Base-by-base conservation (phyloP, 495 filamentous ascomycete species). In the Diplogelasinospora grovesii region DNA sequence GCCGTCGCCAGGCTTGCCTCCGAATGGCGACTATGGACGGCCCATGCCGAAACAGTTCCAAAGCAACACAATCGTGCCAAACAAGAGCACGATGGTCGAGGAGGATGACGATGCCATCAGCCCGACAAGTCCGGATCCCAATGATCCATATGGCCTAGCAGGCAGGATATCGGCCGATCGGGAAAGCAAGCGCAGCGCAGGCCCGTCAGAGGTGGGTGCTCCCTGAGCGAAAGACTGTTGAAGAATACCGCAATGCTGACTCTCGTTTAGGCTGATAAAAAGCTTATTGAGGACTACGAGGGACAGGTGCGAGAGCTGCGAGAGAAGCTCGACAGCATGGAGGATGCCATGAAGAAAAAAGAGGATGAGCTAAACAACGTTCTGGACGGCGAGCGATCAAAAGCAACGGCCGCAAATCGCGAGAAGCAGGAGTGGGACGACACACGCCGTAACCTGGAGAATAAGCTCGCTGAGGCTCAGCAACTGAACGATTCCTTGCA, bases 31-130 rank as follows among this genome's bases (percentile, higher is more conserved):
- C 21, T 69, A 63, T 37, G 60, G 61, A 11, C 57, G 66, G 11
- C 92, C 89, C 1, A 76, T 83, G 29, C 81, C 86, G 11, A 95
- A 93, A 50, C 85, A 86, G 27, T 95, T 94, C 48, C 90, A 97
- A 61, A 89, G 85, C 54, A 96, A 92, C 53, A 95, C 86, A 0
- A 93, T 97, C 46, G 81, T 96, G 18, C 93, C 92, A 5, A 97
- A 95, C 51, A 98, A 97, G 63, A 93, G 90, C 50, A 97, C 88
- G 0, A 88, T 98, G 83, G 84, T 97, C 11, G 92, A 98, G 58
- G 92, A 98, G 60, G 92, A 95, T 46, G 89, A 93, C 46, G 83
- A 89, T 50, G 68, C 39, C 5, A 31, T 51, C 23, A 63, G 56
- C 27, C 60, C 57, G 2, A 40, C 36, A 22, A 61, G 52, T 30